Evolutionary conservation across 768 basidiomycete species (phyloP).

Genomic region (Leccinum sublutescens): DNA sequence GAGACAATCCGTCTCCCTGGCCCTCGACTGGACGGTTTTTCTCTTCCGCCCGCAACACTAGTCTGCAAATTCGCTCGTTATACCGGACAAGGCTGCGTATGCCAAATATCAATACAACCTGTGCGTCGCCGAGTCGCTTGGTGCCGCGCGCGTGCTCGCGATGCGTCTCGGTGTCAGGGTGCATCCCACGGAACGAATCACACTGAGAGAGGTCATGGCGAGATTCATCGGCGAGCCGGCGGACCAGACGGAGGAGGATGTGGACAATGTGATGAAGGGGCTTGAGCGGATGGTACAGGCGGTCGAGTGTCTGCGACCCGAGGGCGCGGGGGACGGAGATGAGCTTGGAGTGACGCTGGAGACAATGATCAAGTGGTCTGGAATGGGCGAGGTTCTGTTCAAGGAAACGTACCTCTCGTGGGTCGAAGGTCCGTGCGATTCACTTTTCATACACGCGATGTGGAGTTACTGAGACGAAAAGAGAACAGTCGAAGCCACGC

Average conservation of each 20-base stretch:
- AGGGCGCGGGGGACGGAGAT: slow-evolving; percentile 33
- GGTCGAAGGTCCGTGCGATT: slow-evolving; percentile 61
- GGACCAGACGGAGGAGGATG: slow-evolving; percentile 38
- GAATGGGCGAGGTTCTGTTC: slow-evolving; percentile 55
- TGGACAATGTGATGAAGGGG: slow-evolving; percentile 40
- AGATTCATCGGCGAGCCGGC: slow-evolving; percentile 48
- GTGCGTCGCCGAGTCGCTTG: slow-evolving; percentile 85
- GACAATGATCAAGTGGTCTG: slow-evolving; percentile 69
- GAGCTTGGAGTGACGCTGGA: slow-evolving; percentile 68
- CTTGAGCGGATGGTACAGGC: slow-evolving; percentile 47
- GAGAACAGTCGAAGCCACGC: slow-evolving; percentile 60
- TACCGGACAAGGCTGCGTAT: slow-evolving; percentile 74
- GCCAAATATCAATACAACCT: slow-evolving; percentile 83
- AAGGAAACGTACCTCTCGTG: slow-evolving; percentile 70
- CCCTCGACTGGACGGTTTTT: slow-evolving; percentile 19
- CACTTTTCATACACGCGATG: neutral
- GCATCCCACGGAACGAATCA: slow-evolving; percentile 46
- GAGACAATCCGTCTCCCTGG: slow-evolving; percentile 62
- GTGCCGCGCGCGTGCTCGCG: slow-evolving; percentile 72
- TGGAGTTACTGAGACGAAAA: neutral
- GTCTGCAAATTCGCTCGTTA: slow-evolving; percentile 58
- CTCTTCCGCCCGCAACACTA: slow-evolving; percentile 29
- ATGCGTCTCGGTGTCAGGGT: slow-evolving; percentile 47
- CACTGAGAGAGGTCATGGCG: slow-evolving; percentile 65
- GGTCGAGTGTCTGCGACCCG: slow-evolving; percentile 53